Evolutionary conservation across 208 protist species (phyloP), one percentile per base, ranked within the genome.

Genomic region (Wallacemonas rigidus): DNA sequence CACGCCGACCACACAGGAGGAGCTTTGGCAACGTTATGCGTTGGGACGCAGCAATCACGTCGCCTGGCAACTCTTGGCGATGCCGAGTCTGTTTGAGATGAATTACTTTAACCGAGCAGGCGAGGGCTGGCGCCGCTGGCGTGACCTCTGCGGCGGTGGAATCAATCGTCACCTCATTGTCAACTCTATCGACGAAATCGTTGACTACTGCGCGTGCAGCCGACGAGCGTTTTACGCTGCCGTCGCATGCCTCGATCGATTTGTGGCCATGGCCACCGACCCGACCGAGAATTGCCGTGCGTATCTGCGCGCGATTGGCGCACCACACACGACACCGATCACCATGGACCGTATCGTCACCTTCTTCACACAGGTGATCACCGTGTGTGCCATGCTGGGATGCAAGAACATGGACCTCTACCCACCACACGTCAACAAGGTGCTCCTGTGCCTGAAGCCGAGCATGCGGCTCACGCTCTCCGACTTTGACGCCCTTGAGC

Each of bases 361-460:
- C 51, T 90, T 88, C 65, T 85, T 95, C 45, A 90, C 81, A 40
- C 81, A 87, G n/a, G 85, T 93, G 53, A 86, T 95, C 57, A 75
- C 79, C 41, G 81, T 85, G 36, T 95, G 90, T 70, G 79, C 76
- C 41, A 91, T 95, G 87, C 76, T 95, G 56, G 82, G 81, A 38
- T 90, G 87, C 74, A 95, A 95, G 71, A 82, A 83, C n/a, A 76
- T 83, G 35, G 81, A 95, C 71, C 77, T 78, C n/a, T 90, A 87
- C 73, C 86, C 87, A 45, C 83, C 87, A 8, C 72, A 77, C n/a
- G 80, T 91, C 51, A 76, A 80, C 35, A 77, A 80, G 50, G 70
- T 95, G 45, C 70, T 91, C 65, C 71, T 71, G 51, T 92, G 83
- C 55, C 68, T 92, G 3, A 71, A 80, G 51, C 69, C 76, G 44